Evolutionary conservation across 331 rosid species (phyloP), one percentile per base, ranked within the genome.

Genomic region (Arachis monticola): DNA sequence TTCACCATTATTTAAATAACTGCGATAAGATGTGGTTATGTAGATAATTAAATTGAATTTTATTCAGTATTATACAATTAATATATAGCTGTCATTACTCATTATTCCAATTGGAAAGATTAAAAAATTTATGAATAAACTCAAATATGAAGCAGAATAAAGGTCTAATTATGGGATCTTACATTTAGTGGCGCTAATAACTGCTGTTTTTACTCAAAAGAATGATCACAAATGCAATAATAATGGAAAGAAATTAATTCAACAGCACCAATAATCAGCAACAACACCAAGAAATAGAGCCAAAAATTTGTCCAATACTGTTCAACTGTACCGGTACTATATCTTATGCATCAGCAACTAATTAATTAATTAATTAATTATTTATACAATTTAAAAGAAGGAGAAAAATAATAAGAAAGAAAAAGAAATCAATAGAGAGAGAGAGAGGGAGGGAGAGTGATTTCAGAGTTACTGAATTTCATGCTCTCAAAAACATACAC

Each of bases 311-410:
- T 58, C 70, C 61, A 82, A 78, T 77, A 47, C 58, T 78, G 76
- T 69, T 77, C 79, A 83, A 77, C 86, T 88, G 85, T 85, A 86
- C 90, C 53, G 80, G 75, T 73, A 70, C 86, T 78, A 48, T 56
- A 69, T 42, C 73, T 75, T 82, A 79, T 72, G 88, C 84, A 75
- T 79, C 77, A 71, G 31, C 53, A 73, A 61, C 69, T 81, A 55
- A 55, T 55, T 55, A 52, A 52, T 52, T 81, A 55, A 55, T 55
- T 55, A 52, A 52, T 52, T 52, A 74, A 72, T 80, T 79, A 68
- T 82, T 85, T 80, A 84, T 87, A 88, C 87, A 87, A 76, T 80
- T 76, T 76, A 61, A 80, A 77, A 85, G 83, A 75, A 59, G 74
- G 50, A 58, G 73, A 59, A 64, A 52, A 38, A 38, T 38, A 3